Evolutionary conservation across 306 rosid species (phyloP).

Genomic region (Vicia villosa): DNA sequence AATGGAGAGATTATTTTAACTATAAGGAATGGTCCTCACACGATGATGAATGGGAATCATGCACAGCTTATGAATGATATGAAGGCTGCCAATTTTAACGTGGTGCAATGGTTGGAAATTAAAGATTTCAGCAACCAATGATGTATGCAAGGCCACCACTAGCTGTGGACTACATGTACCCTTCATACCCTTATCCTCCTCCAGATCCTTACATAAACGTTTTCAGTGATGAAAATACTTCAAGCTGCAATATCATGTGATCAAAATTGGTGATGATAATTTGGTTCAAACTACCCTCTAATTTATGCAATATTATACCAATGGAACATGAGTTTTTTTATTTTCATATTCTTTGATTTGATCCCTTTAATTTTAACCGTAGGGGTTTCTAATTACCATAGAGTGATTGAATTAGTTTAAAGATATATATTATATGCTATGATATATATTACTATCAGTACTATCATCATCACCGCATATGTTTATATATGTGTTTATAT

Average conservation of each 20-base stretch:
- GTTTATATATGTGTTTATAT: conserved; percentile 66
- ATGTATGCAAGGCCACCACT: conserved; percentile 74
- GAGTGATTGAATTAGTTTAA: conserved; percentile 40
- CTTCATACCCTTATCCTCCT: conserved; percentile 53
- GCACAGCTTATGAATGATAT: conserved; percentile 52
- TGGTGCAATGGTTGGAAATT: conserved; percentile 49
- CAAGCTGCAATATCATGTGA: conserved; percentile 92
- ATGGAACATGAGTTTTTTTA: conserved; percentile 49
- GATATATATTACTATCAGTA: conserved; percentile 1
- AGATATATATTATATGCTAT: conserved; percentile 14
- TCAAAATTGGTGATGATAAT: neutral
- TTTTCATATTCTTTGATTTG: conserved; percentile 33
- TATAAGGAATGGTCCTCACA: conserved; percentile 46
- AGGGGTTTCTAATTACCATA: conserved; percentile 1
- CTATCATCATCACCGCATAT: neutral
- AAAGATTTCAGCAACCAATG: conserved; percentile 76
- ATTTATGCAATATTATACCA: conserved; percentile 49
- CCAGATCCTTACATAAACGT: conserved; percentile 61
- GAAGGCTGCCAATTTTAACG: conserved; percentile 45
- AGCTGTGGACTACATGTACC: conserved; percentile 53
- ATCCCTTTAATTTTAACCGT: conserved; percentile 36
- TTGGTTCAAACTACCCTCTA: conserved; percentile 28
- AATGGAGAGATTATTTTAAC: too few relatives aligned
- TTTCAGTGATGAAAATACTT: conserved; percentile 86
- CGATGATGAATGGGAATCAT: conserved; percentile 54